Base-by-base conservation (phyloP, 305 asterid species). In the Coffea humblotiana region DNA sequence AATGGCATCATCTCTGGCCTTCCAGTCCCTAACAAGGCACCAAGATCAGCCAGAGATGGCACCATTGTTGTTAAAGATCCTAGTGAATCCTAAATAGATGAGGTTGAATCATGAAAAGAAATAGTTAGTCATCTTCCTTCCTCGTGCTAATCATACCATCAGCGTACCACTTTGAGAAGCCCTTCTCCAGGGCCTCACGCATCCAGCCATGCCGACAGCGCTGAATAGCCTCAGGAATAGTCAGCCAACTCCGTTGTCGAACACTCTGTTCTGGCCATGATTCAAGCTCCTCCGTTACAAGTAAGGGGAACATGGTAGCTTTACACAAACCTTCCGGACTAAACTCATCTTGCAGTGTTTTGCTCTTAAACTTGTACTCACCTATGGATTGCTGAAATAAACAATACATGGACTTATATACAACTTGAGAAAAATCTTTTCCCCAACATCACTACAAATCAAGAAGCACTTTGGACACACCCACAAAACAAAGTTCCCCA, bases 311-410 rank as follows among this genome's bases (percentile, higher is more conserved):
- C 97, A 94, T 89, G 65, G 97, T 87, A 16, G 98, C 98, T 89
- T 87, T 91, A 83, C 98, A 94, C 78, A 92, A 80, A 65, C 98
- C 98, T 88, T 93, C 96, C 37, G 97, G 97, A 74, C 98, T 94
- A 25, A 27, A 93, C 70, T 87, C 95, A 23, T 94, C 97, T 74
- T 88, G 93, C 72, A 91, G 94, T 0, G 98, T 93, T 86, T 93
- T 94, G 94, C 98, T 94, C 88, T 92, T 93, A 86, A 94, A 94
- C 25, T 87, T 70, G 77, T 93, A 93, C 79, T 88, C 85, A 45
- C 97, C 97, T 25, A 94, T 85, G 75, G 87, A 93, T 84, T 94
- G 98, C 98, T 93, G 92, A 76, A 74, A 89, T 35, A 63, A 71
- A 40, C 66, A 32, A 1, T 64, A 5, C 19, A 32, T 71, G 35